A percentile compares a stretch with the other conserved stretches of the same genome.
These are phyloP conservation scores for Geotrichum australiense DNA, from an alignment of 1,139 yeast genomes.

Conservation along the genomic window DNA sequence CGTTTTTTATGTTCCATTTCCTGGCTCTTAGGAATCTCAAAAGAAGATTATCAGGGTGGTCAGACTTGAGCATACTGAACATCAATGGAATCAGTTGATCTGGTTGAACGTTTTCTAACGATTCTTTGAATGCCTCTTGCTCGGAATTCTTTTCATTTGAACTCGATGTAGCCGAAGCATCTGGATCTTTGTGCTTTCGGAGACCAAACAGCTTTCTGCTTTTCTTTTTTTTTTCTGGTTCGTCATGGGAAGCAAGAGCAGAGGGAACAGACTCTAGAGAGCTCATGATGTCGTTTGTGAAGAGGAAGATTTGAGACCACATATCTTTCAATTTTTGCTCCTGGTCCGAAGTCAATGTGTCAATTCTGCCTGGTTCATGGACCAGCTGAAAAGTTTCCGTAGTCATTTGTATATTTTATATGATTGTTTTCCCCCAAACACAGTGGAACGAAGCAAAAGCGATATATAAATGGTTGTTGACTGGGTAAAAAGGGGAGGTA, in stretches of 20 bases:
- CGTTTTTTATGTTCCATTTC: constrained; percentile 59
- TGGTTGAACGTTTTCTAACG: constrained; percentile 10
- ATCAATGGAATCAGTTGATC: constrained; percentile 22
- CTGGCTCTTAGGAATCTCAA: constrained; percentile 67
- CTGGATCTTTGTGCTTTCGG: constrained; percentile 21
- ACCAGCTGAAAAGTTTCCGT: constrained; percentile 8
- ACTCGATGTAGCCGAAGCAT: neutral
- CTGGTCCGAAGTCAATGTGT: constrained; percentile 53
- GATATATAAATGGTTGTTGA: neutral
- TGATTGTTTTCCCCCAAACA: neutral
- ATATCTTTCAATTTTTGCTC: constrained; percentile 65
- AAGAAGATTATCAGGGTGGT: constrained; percentile 62
- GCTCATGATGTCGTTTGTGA: constrained; percentile 51
- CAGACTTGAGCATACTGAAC: constrained; percentile 55
- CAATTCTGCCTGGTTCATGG: constrained; percentile 44
- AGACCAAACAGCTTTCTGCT: constrained; percentile 27
- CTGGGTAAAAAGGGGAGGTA: neutral
- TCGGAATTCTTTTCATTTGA: constrained; percentile 2
- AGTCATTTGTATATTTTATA: constrained; percentile 3
- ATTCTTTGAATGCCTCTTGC: constrained; percentile 14
- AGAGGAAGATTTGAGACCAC: constrained; percentile 61
- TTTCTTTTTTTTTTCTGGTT: constrained; percentile 23
- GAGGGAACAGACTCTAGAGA: constrained; percentile 28
- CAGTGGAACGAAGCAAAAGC: neutral
- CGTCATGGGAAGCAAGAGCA: constrained; percentile 24